Percentiles rank a stretch among this genome's conserved stretches.
phyloP scores from a whole-genome alignment of 2,329 filamentous ascomycete species.

The Myriosclerotinia duriaeana region DNA sequence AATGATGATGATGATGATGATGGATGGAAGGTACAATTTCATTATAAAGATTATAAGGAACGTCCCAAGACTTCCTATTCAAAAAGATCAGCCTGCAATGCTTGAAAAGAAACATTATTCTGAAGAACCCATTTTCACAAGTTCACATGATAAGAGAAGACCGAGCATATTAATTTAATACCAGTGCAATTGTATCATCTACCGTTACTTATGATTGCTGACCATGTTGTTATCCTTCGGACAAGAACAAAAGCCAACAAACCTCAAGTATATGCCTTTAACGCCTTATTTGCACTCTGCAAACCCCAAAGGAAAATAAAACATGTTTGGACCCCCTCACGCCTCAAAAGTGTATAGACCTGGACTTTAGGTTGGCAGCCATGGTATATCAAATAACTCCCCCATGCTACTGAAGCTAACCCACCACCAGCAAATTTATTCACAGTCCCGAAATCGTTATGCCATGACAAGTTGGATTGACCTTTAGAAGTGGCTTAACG shows the following conservation, averaged over 20 bases:
- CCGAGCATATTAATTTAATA: background rate
- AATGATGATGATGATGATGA: no score
- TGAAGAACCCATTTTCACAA: background rate
- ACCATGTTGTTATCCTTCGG: constrained; percentile 11
- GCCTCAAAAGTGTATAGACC: constrained; percentile 7
- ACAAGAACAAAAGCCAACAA: background rate
- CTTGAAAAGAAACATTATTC: no score
- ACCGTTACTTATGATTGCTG: background rate
- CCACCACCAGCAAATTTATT: constrained; percentile 3
- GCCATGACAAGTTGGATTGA: background rate
- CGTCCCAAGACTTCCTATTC: no score
- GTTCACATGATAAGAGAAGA: background rate
- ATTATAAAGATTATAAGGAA: no score
- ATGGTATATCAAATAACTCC: constrained; percentile 11
- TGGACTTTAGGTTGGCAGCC: constrained; percentile 3
- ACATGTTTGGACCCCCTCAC: background rate
- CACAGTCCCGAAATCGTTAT: background rate
- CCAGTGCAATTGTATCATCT: constrained; percentile 9
- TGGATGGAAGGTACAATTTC: no score
- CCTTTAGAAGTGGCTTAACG: constrained; percentile 49
- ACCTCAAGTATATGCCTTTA: background rate
- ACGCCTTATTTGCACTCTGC: constrained; percentile 4
- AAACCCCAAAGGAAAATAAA: background rate
- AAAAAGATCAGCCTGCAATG: no score
- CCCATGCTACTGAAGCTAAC: background rate